phyloP scores from a whole-genome alignment of 2,329 filamentous ascomycete species.

The Pestalotiopsis sp. region DNA sequence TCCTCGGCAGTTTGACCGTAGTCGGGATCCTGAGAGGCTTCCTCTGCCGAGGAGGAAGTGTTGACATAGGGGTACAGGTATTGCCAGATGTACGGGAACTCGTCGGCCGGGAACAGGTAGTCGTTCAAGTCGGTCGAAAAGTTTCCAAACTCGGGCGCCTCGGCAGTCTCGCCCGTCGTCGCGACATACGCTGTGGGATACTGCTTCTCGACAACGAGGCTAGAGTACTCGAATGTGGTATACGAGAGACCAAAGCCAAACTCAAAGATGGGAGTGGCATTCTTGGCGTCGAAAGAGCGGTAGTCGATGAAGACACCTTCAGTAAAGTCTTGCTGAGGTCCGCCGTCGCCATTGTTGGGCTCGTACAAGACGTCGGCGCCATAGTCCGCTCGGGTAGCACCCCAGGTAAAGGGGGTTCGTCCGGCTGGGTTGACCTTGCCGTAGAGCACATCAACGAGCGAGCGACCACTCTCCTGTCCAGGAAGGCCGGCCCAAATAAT shows the following conservation, averaged over 20 bases:
- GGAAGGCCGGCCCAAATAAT: conserved; percentile 83
- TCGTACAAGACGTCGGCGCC: conserved; percentile 68
- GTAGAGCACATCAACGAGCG: conserved; percentile 81
- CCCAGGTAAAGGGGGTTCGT: conserved; percentile 82
- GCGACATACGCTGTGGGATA: conserved; percentile 57
- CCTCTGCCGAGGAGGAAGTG: conserved; percentile 55
- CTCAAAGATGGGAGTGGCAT: conserved; percentile 73
- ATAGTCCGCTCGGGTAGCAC: conserved; percentile 67
- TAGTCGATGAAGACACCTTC: conserved; percentile 86
- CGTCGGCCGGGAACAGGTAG: conserved; percentile 67
- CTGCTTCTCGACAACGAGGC: conserved; percentile 59
- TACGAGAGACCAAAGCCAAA: conserved; percentile 83
- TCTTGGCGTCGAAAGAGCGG: conserved; percentile 70
- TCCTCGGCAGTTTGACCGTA: conserved; percentile 61
- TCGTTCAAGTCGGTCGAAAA: conserved; percentile 63
- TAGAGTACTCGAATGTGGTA: conserved; percentile 76
- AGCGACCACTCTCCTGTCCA: conserved; percentile 81
- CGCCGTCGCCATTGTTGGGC: conserved; percentile 67
- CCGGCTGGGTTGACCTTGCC: conserved; percentile 77
- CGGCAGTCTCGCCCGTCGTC: conserved; percentile 60
- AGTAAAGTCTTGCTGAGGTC: conserved; percentile 73
- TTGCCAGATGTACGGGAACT: conserved; percentile 51
- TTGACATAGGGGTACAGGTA: conserved; percentile 77
- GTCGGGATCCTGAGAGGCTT: conserved; percentile 58
- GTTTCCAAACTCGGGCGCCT: conserved; percentile 67